phyloP scores from a whole-genome alignment of 192 early-diverging fungal species.

The Gonapodya sp. region DNA sequence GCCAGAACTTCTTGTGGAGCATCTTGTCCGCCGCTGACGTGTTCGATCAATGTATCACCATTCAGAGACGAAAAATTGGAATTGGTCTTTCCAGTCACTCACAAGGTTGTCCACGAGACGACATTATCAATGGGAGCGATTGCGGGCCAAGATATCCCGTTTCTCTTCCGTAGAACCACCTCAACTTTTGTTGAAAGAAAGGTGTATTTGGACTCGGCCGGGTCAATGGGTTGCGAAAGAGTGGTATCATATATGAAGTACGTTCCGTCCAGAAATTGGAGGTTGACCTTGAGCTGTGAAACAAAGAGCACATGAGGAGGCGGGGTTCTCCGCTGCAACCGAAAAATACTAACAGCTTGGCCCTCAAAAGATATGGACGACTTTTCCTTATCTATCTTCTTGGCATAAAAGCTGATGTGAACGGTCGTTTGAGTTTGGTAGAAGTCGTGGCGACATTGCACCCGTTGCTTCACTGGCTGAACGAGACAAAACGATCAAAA shows the following conservation, averaged over 20 bases:
- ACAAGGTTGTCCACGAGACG: conserved; percentile 76
- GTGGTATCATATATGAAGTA: conserved; percentile 55
- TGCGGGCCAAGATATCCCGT: conserved; percentile 74
- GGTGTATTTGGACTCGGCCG: conserved; percentile 50
- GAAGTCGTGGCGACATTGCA: conserved; percentile 84
- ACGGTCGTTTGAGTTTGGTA: conserved; percentile 83
- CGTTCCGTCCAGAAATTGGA: conserved; percentile 69
- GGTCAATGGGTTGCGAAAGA: conserved; percentile 66
- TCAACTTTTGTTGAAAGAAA: conserved; percentile 71
- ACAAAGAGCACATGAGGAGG: background rate
- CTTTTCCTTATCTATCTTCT: conserved; percentile 65
- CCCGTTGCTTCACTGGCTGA: conserved; percentile 31
- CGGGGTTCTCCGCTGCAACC: background rate
- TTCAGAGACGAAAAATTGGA: background rate
- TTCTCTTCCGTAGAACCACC: conserved; percentile 66
- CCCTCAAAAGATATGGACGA: conserved; percentile 61
- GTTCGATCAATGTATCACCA: background rate
- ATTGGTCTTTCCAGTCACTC: conserved; percentile 38
- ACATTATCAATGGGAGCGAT: conserved; percentile 57
- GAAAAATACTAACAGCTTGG: conserved; percentile 32
- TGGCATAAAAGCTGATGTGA: conserved; percentile 86
- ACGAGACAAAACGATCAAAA: no score
- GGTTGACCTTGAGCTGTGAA: conserved; percentile 50
- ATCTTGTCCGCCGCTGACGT: background rate
- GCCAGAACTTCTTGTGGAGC: background rate